Evolutionary conservation across 305 asterid genomes (phyloP), one percentile per base, ranked within the genome.

Genomic region (Rubia tinctorum): DNA sequence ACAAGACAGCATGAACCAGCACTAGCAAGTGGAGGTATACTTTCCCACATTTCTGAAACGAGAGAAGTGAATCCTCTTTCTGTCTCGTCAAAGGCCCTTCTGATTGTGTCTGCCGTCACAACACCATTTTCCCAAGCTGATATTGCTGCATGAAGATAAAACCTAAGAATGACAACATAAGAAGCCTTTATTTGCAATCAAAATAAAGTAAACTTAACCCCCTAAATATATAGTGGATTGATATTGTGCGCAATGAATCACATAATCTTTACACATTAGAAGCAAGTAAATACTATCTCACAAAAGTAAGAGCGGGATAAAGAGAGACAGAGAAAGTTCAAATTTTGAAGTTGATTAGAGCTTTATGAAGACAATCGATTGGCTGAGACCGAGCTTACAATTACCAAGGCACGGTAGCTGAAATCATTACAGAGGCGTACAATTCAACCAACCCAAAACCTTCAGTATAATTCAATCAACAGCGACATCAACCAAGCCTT

Each of bases 1-100:
- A 82, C 85, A 65, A 82, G 66, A 78, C 85, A 82, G 80, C 85
- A 82, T 14, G 83, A 60, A 3, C 85, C 85, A 15, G 75, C 75
- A 17, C 83, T 75, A 23, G 85, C 83, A 66, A 82, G 39, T 25
- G 76, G 59, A 34, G 85, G 83, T 55, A 13, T 69, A 75, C 76
- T 72, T 42, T 73, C 73, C 80, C 80, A 78, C 53, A 68, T 64
- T 55, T 82, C 85, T 0, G 83, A 78, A 66, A 76, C 85, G 42
- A 78, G 74, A 79, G 77, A 56, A 34, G 85, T 78, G 72, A 82
- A 82, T 10, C 71, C 78, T 65, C 79, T 78, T 71, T 82, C 85
- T 30, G 83, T 82, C 70, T 78, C 80, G 17, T 51, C 78, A 79
- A 78, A 82, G 18, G 85, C 85, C 62, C 79, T 76, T 73, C 61